A percentile compares a stretch with the other conserved stretches of the same genome.
Evolutionary conservation across 2,329 filamentous ascomycete genomes (phyloP).

Genomic region (Trichoderma sp.): DNA sequence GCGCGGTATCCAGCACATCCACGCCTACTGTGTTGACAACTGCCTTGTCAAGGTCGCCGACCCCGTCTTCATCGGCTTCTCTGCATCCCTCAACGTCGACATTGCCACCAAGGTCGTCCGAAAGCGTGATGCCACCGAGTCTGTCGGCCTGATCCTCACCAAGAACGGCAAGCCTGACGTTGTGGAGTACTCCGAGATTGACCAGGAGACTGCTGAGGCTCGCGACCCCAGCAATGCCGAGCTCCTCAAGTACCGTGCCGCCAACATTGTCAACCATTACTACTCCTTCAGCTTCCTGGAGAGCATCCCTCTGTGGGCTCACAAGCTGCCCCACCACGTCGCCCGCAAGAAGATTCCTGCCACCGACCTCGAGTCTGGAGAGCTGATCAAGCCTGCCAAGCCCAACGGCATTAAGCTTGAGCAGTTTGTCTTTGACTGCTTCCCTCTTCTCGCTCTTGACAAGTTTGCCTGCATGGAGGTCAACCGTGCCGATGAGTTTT

Average conservation of each 20-base stretch:
- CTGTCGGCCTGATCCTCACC: constrained; percentile 88
- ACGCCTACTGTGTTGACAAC: constrained; percentile 98
- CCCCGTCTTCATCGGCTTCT: constrained; percentile 91
- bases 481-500: constrained; percentile 96
- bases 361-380: constrained; percentile 73
- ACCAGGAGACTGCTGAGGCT: constrained; percentile 83
- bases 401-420: constrained; percentile 99
- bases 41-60: constrained; percentile 99
- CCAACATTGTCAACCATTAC: constrained; percentile 99
- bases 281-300: constrained; percentile 94
- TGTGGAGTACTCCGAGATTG: constrained; percentile 98
- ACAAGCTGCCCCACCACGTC: constrained; percentile 90
- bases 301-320: constrained; percentile 81
- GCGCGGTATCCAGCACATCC: constrained; percentile 90
- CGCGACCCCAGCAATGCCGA: constrained; percentile 77
- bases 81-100: constrained; percentile 83
- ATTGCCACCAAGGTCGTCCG: constrained; percentile 99
- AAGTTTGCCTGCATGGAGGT: constrained; percentile 98
- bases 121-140: constrained; percentile 95
- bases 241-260: constrained; percentile 91
- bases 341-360: constrained; percentile 98
- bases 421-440: constrained; percentile 99
- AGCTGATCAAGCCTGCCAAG: constrained; percentile 85
- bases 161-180: constrained; percentile 97
- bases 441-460: constrained; percentile 80